Percentiles rank a stretch among this genome's conserved stretches.
These are phyloP conservation scores for Blastomyces emzantsi DNA, from an alignment of 2,329 filamentous ascomycete genomes.

Conservation along the genomic window DNA sequence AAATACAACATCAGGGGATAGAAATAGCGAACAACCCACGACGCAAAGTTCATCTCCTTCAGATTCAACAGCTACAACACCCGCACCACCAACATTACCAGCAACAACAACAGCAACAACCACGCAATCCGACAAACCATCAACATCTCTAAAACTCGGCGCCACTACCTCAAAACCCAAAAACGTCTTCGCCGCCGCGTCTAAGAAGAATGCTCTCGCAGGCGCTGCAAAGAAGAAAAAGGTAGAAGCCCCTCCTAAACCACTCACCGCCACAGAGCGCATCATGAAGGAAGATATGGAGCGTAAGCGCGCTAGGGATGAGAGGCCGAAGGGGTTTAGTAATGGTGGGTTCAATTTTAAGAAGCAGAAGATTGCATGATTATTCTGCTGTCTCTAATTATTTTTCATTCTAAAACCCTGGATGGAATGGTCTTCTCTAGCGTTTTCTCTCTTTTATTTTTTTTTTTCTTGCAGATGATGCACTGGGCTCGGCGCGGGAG, in stretches of 20 bases:
- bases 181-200: constrained; percentile 16
- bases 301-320: constrained; percentile 13
- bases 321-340: neutral
- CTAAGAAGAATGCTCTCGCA: constrained; percentile 13
- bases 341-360: constrained; percentile 10
- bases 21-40: neutral
- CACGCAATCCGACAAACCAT: constrained; percentile 3
- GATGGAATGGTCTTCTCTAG: neutral
- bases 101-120: constrained; percentile 6
- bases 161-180: constrained; percentile 12
- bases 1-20: neutral
- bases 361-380: constrained; percentile 14
- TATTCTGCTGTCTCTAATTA: neutral
- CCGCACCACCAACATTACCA: neutral
- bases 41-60: constrained; percentile 3
- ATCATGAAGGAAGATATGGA: constrained; percentile 19
- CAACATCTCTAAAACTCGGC: constrained; percentile 10
- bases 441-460: neutral
- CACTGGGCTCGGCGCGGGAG: neutral
- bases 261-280: constrained; percentile 14
- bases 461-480: neutral
- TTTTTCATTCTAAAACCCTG: neutral
- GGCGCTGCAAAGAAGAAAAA: constrained; percentile 12
- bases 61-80: neutral
- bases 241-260: constrained; percentile 12